These are phyloP conservation scores for Rhodocollybia butyracea DNA, from an alignment of 768 basidiomycete genomes.

Conservation along the genomic window DNA sequence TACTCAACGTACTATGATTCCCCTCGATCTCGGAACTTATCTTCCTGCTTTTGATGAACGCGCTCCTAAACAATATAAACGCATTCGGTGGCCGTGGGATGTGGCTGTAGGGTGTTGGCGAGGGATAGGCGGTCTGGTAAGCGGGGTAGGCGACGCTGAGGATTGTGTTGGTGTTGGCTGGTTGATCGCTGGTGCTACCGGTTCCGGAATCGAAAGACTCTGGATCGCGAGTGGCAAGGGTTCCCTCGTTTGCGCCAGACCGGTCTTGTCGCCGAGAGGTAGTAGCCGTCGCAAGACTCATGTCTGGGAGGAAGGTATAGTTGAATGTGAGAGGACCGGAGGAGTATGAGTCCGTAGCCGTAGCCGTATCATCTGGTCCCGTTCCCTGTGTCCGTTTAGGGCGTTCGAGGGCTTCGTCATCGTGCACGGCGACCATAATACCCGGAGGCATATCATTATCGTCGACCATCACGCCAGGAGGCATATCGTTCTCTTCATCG, in stretches of 20 bases:
- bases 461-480: background rate
- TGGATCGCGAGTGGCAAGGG: too few species aligned
- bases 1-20: conserved; percentile 10
- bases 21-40: conserved; percentile 12
- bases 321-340: background rate
- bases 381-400: too few species aligned
- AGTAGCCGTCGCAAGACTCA: conserved; percentile 1
- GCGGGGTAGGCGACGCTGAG: background rate
- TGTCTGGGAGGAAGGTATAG: conserved; percentile 2
- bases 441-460: conserved; percentile 6
- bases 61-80: conserved; percentile 54
- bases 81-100: conserved; percentile 56
- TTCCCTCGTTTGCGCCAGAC: too few species aligned
- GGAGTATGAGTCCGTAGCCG: background rate
- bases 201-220: too few species aligned
- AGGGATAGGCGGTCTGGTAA: background rate
- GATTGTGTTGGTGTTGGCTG: background rate
- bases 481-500: conserved; percentile 1
- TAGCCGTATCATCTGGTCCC: background rate
- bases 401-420: background rate
- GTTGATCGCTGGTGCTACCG: background rate
- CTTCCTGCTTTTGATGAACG: conserved; percentile 38
- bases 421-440: background rate
- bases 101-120: conserved; percentile 25
- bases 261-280: too few species aligned